phyloP scores from a whole-genome alignment of 2,329 filamentous ascomycete species.

The Cladophialophora carrionii region DNA sequence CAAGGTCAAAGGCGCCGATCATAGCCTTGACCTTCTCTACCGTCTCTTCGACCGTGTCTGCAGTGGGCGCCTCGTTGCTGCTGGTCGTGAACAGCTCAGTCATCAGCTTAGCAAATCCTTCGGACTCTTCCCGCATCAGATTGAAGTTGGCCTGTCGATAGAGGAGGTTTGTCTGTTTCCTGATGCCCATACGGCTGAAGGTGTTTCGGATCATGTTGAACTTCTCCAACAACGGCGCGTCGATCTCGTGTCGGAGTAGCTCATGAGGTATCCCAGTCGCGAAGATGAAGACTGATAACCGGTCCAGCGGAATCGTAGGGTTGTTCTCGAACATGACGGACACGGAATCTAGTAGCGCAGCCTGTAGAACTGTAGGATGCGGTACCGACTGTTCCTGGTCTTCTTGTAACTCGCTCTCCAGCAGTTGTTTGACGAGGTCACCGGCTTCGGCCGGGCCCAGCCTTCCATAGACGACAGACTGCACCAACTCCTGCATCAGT shows the following conservation, averaged over 20 bases:
- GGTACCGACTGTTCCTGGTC: conserved; percentile 1
- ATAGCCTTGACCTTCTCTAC: conserved; percentile 92
- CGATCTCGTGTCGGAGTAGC: conserved; percentile 80
- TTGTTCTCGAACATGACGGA: conserved; percentile 77
- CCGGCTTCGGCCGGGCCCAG: conserved; percentile 72
- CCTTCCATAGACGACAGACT: conserved; percentile 70
- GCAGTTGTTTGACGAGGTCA: conserved; percentile 65
- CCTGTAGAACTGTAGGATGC: conserved; percentile 25
- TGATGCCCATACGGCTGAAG: conserved; percentile 79
- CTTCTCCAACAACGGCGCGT: conserved; percentile 72
- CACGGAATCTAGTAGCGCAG: conserved; percentile 55
- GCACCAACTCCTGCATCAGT: conserved; percentile 83
- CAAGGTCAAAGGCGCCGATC: conserved; percentile 94
- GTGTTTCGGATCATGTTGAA: conserved; percentile 82
- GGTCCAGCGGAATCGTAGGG: conserved; percentile 52
- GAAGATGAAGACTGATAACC: conserved; percentile 70
- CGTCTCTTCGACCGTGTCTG: conserved; percentile 77
- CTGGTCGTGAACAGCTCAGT: conserved; percentile 94
- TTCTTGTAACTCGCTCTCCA: conserved; percentile 21
- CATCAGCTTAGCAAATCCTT: conserved; percentile 94
- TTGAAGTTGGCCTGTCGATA: conserved; percentile 98
- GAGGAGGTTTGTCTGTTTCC: conserved; percentile 87
- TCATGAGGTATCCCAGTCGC: conserved; percentile 72
- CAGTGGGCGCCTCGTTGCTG: conserved; percentile 71
- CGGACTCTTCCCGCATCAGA: conserved; percentile 87